Evolutionary conservation across 169 alveolate genomes (phyloP).

Genomic region (Plasmodium malariae): DNA sequence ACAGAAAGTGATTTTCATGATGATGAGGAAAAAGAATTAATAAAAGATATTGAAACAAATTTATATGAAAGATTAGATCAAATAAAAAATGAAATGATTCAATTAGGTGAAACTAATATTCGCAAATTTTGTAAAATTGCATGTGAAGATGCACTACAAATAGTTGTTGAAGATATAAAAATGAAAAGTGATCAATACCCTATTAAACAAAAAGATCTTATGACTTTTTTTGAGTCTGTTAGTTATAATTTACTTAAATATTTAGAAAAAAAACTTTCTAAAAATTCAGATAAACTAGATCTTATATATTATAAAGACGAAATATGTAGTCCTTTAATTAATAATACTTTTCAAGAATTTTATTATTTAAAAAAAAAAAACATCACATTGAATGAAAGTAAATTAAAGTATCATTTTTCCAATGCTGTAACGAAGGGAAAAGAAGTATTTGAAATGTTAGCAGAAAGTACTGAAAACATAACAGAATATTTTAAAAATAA

Average conservation of each 20-base stretch:
- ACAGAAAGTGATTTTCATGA: conserved; percentile 78
- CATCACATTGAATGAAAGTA: conserved; percentile 65
- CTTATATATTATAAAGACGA: conserved; percentile 67
- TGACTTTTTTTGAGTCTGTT: conserved; percentile 70
- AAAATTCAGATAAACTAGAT: conserved; percentile 71
- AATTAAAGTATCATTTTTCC: conserved; percentile 38
- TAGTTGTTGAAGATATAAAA: conserved; percentile 68
- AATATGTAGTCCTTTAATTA: conserved; percentile 73
- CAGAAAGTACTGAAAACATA: conserved; percentile 72
- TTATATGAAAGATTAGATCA: conserved; percentile 75
- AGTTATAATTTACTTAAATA: conserved; percentile 72
- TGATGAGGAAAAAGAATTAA: conserved; percentile 70
- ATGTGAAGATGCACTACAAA: conserved; percentile 78
- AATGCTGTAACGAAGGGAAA: conserved; percentile 75
- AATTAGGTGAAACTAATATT: conserved; percentile 71
- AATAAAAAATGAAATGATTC: conserved; percentile 72
- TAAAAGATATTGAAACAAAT: conserved; percentile 72
- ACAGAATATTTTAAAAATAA: conserved; percentile 75
- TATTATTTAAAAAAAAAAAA: conserved; percentile 71
- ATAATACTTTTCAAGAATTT: conserved; percentile 74
- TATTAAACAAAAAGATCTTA: conserved; percentile 70
- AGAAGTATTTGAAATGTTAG: conserved; percentile 69
- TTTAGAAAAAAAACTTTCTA: conserved; percentile 73
- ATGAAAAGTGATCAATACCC: conserved; percentile 78
- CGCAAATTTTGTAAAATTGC: conserved; percentile 75